Evolutionary conservation across 2,329 filamentous ascomycete species (phyloP).

Genomic region (Trichoderma pleuroti): DNA sequence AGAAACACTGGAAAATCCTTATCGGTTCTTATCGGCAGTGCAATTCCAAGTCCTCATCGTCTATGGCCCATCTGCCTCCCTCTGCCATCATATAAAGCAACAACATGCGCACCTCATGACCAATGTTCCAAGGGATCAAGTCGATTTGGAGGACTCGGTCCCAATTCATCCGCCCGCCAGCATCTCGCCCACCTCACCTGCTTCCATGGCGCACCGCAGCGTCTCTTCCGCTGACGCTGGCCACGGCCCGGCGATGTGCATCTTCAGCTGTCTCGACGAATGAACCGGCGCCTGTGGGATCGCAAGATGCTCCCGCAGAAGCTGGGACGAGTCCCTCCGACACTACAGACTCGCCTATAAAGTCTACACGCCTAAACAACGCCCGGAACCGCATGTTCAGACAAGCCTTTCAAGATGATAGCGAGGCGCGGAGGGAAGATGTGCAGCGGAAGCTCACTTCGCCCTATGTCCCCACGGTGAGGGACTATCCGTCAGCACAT

Average conservation of each 20-base stretch:
- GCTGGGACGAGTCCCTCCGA: neutral
- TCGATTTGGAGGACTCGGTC: slow-evolving; percentile 41
- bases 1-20: neutral
- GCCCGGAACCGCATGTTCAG: slow-evolving; percentile 30
- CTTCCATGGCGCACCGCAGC: slow-evolving; percentile 18
- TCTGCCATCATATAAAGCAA: slow-evolving; percentile 5
- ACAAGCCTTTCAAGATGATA: slow-evolving; percentile 29
- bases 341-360: neutral
- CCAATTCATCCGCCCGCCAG: slow-evolving; percentile 30
- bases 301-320: slow-evolving; percentile 8
- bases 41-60: neutral
- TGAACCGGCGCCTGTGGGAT: neutral
- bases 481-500: slow-evolving; percentile 28
- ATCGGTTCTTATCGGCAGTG: slow-evolving; percentile 10
- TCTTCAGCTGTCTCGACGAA: neutral
- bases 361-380: slow-evolving; percentile 18
- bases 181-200: slow-evolving; percentile 23
- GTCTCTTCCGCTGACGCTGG: neutral
- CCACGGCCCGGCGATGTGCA: neutral
- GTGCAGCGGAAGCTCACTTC: slow-evolving; percentile 25
- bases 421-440: slow-evolving; percentile 21
- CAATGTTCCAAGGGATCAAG: slow-evolving; percentile 46
- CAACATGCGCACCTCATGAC: slow-evolving; percentile 40
- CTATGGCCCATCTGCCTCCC: neutral
- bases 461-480: slow-evolving; percentile 29